Evolutionary conservation across 106 monocot genomes (phyloP).

Genomic region (Dendrobium nobile): DNA sequence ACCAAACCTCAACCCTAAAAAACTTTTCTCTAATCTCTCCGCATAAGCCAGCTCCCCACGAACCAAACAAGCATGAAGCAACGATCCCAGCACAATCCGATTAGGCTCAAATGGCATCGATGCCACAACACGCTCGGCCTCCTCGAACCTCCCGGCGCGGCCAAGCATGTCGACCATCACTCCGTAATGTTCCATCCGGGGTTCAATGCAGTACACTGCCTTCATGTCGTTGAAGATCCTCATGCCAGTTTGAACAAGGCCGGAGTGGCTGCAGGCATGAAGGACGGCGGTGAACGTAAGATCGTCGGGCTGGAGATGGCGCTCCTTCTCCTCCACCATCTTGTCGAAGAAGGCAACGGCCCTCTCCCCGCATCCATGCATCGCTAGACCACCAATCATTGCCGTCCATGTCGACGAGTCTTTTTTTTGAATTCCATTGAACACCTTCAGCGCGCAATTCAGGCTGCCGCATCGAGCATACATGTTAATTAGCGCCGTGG

Average conservation of each 20-base stretch:
- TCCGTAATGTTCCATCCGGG: constrained; percentile 38
- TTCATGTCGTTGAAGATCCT: constrained; percentile 29
- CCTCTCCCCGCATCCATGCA: constrained; percentile 28
- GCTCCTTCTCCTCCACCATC: constrained; percentile 14
- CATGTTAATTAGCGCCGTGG: constrained; percentile 39
- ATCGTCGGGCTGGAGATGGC: constrained; percentile 21
- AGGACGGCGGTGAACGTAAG: constrained; percentile 36
- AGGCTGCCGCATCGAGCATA: constrained; percentile 43
- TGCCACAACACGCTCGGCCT: constrained; percentile 9
- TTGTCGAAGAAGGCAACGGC: constrained; percentile 31
- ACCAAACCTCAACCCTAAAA: neutral
- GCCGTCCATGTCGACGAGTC: constrained; percentile 42
- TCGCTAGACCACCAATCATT: constrained; percentile 37
- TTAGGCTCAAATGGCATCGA: constrained; percentile 26
- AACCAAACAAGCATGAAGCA: constrained; percentile 18
- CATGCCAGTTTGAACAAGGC: constrained; percentile 27
- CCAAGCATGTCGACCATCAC: constrained; percentile 28
- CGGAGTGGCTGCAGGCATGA: constrained; percentile 45
- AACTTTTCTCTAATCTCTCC: constrained; percentile 9
- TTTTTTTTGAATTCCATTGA: constrained; percentile 21
- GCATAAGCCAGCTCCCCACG: neutral
- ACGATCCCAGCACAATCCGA: constrained; percentile 16
- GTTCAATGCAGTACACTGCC: constrained; percentile 10
- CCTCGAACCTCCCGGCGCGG: constrained; percentile 15
- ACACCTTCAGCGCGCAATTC: constrained; percentile 19